Base-by-base conservation (phyloP, 306 rosid genomes). In the Medicago truncatula region DNA sequence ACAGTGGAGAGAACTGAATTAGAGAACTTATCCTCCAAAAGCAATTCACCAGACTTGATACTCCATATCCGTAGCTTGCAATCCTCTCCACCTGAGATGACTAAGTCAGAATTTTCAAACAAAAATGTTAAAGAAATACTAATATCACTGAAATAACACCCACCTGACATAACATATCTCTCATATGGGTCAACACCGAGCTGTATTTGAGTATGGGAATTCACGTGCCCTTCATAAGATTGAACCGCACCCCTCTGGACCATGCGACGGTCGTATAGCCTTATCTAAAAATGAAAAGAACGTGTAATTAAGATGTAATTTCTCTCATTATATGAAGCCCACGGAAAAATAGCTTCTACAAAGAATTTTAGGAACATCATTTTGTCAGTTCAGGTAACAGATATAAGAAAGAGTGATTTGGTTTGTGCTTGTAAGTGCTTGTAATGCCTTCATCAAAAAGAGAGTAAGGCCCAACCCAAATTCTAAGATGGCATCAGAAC, bases 121-220 rank as follows among this genome's bases (percentile, higher is more conserved):
- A 38, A 68, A 65, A 15, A 60, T 76, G 52, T 52, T 31, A n/a
- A 65, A 76, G 23, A 75, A 23, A 70, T 64, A n/a, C n/a, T n/a
- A 46, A 68, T 16, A 56, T 38, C 56, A 73, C 47, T n/a, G 38
- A 71, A 79, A 78, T 62, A 70, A 78, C 68, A 77, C 34, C 69
- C 23, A 87, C 98, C 96, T 81, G 97, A 90, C 88, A 85, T 84
- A 7, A 90, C 79, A 83, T 88, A 95, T 89, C 79, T 90, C 83
- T 90, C 98, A 1, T 78, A 9, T 34, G 98, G 98, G 56, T 95
- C 98, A 39, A 95, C 91, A 44, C 89, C 97, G 15, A 92, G 90
- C 73, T 86, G 89, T 79, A 89, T 80, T 23, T 74, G 88, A 25
- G 96, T 83, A 83, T 88, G 91, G 70, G 97, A 90, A 83, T 92